Percentiles rank a stretch among this genome's conserved stretches.
Evolutionary conservation across 345 rosid species (phyloP).

Genomic region (Citrus sp.): DNA sequence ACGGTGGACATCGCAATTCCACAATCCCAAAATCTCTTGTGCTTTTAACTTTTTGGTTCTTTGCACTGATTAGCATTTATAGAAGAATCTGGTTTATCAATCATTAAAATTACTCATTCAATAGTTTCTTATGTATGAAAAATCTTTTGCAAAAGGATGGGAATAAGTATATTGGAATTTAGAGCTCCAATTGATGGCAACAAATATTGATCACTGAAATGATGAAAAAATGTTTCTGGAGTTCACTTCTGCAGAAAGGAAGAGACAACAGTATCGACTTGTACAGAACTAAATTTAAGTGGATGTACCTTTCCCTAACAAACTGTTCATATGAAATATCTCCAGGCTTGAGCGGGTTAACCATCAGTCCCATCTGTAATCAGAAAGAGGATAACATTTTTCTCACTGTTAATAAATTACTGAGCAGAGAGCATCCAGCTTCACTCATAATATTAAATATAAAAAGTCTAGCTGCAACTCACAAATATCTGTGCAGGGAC

Average conservation of each 20-base stretch:
- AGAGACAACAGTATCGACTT: background rate
- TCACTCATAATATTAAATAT: background rate
- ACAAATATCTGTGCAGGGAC: slow-evolving; percentile 98
- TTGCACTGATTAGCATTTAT: background rate
- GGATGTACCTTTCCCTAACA: slow-evolving; percentile 72
- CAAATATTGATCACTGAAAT: background rate
- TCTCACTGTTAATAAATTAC: background rate
- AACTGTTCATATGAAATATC: slow-evolving; percentile 86
- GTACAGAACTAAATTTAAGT: slow-evolving; percentile 6
- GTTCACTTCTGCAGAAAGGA: background rate
- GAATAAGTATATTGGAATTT: background rate
- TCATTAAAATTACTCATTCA: background rate
- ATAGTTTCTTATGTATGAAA: background rate
- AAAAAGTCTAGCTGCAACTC: slow-evolving; percentile 33
- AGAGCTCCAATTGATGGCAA: background rate
- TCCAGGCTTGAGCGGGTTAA: slow-evolving; percentile 90
- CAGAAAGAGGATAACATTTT: slow-evolving; percentile 1
- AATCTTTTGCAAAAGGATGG: background rate
- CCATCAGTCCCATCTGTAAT: slow-evolving; percentile 94
- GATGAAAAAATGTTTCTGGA: background rate
- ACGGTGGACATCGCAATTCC: background rate
- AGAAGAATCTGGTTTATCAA: background rate
- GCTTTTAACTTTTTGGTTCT: background rate
- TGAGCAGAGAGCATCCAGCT: slow-evolving; percentile 4
- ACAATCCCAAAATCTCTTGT: background rate